phyloP scores from a whole-genome alignment of 2,329 filamentous ascomycete species.

The Cladophialophora bantiana region DNA sequence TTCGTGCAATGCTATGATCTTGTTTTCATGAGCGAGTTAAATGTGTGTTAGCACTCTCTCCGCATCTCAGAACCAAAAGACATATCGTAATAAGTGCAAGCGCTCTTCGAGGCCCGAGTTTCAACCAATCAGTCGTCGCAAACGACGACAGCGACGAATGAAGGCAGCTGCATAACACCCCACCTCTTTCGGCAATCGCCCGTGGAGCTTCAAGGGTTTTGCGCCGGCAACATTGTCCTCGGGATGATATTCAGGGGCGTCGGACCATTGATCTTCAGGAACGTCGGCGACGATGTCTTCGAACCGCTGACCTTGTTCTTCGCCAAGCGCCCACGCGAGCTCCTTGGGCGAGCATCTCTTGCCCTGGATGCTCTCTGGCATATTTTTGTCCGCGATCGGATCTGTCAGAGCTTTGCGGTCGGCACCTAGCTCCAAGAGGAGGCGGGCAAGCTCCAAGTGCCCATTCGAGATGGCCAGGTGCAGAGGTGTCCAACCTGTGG shows the following conservation, averaged over 20 bases:
- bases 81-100: too few relatives aligned
- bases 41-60: not conserved
- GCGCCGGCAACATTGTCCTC: not conserved
- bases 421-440: slow-evolving; percentile 10
- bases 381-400: not conserved
- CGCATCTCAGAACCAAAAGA: not conserved
- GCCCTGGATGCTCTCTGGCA: slow-evolving; percentile 9
- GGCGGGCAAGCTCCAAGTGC: slow-evolving; percentile 14
- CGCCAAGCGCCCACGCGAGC: slow-evolving; percentile 12
- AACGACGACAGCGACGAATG: not conserved
- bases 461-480: slow-evolving; percentile 20
- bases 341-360: not conserved
- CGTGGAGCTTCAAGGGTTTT: not conserved
- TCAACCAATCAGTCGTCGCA: not conserved
- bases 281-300: not conserved
- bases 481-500: slow-evolving; percentile 19
- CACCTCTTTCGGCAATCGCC: not conserved
- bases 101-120: not conserved
- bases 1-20: not conserved
- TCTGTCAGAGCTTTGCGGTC: slow-evolving; percentile 16
- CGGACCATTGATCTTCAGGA: slow-evolving; percentile 6
- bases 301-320: not conserved
- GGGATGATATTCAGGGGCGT: slow-evolving; percentile 9
- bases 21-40: not conserved
- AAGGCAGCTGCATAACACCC: not conserved